Conservation (phyloP, 345 rosid species). For the Lumnitzera racemosa region DNA sequence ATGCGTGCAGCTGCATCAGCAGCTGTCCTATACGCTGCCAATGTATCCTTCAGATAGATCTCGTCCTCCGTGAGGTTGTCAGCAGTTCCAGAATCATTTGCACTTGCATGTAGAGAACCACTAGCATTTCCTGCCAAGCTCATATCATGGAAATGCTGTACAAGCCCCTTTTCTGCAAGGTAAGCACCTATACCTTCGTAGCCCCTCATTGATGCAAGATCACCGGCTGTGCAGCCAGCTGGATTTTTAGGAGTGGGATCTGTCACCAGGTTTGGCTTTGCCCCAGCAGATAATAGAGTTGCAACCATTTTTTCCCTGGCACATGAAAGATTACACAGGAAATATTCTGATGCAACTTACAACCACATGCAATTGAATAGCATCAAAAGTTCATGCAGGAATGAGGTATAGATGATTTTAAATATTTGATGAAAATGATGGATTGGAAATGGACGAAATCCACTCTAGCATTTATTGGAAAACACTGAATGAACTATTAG, state of each 20-base stretch:
- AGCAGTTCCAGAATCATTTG: constrained; percentile 24
- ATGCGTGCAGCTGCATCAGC: constrained; percentile 95
- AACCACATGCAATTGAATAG: too few relatives aligned
- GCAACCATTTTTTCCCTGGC: constrained; percentile 91
- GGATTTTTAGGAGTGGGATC: constrained; percentile 68
- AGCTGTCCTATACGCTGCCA: constrained; percentile 77
- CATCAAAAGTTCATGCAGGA: too few relatives aligned
- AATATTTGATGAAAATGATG: too few relatives aligned
- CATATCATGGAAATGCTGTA: constrained; percentile 80
- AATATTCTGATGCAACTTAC: too few relatives aligned
- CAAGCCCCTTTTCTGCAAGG: constrained; percentile 77
- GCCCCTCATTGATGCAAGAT: constrained; percentile 69
- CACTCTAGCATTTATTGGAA: too few relatives aligned
- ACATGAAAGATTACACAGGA: constrained; percentile 3
- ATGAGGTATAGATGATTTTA: too few relatives aligned
- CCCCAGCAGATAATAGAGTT: constrained; percentile 82
- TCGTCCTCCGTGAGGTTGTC: constrained; percentile 53
- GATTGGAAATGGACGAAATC: too few relatives aligned
- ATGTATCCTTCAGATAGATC: constrained; percentile 55
- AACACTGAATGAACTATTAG: too few relatives aligned
- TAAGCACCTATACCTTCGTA: constrained; percentile 82
- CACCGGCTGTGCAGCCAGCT: constrained; percentile 75
- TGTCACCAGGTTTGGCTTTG: constrained; percentile 77
- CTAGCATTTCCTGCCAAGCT: constrained; percentile 71
- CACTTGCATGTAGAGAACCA: constrained; percentile 46